Evolutionary conservation across 169 alveolate species (phyloP), one percentile per base, ranked within the genome.

Genomic region (Eimeria sp.): DNA sequence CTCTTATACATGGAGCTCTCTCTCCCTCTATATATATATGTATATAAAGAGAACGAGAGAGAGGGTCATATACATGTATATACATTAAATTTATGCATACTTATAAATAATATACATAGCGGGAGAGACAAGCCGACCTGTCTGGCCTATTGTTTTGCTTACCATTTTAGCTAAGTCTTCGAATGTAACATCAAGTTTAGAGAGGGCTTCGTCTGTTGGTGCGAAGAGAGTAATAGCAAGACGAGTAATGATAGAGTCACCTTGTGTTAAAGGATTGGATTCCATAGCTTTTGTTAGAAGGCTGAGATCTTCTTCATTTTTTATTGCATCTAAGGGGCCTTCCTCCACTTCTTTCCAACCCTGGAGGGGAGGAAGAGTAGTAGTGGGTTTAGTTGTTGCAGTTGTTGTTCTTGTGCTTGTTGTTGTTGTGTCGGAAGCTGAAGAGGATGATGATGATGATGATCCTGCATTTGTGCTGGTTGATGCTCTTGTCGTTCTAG

Each of bases 211-310:
- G 33, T 88, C 95, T 13, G 80, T 52, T 27, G 95, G 95, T 6
- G 95, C 95, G 71, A 88, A 88, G 30, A 88, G 56, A 11, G 95
- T 88, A 72, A 88, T 88, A 20, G 95, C 95, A 18, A 88, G 40
- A 30, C 80, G 95, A 25, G 62, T 88, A 72, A 88, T 30, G 30
- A 88, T 54, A 9, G 95, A 64, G 72, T 88, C 95, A 0, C 95
- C 95, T 30, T 88, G 85, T 4, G 80, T 30, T 27, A 88, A 62
- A 23, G 95, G 95, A 25, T 88, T 88, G 43, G 64, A 68, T 16
- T 66, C 80, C 46, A 88, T 66, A 16, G 80, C 71, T 46, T 71
- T 40, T 25, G 85, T 37, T 23, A 88, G 95, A 46, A 88, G 54
- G 6, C 52, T 37, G 72, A 88, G 95, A 56, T 88, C 95, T n/a